These are phyloP conservation scores for Boletus patriciae DNA, from an alignment of 768 basidiomycete genomes.

Conservation along the genomic window DNA sequence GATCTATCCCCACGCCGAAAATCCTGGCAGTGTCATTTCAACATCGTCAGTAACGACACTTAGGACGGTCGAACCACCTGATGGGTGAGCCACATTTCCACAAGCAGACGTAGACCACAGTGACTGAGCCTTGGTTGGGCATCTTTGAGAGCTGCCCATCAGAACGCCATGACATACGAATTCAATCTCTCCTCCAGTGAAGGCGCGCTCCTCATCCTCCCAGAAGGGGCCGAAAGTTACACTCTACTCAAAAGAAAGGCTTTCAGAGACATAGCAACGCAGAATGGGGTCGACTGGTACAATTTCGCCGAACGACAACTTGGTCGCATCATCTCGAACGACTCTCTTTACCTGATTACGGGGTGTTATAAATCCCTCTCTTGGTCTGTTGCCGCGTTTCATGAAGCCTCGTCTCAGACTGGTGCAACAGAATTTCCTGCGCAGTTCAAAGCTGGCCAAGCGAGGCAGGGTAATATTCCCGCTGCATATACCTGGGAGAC, in stretches of 20 bases:
- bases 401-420: neutral
- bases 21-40: slow-evolving; percentile 12
- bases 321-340: slow-evolving; percentile 16
- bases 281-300: slow-evolving; percentile 30
- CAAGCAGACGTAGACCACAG: neutral
- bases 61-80: slow-evolving; percentile 4
- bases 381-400: slow-evolving; percentile 30
- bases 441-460: slow-evolving; percentile 14
- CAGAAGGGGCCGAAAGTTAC: slow-evolving; percentile 27
- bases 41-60: slow-evolving; percentile 6
- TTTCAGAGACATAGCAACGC: slow-evolving; percentile 23
- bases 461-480: slow-evolving; percentile 6
- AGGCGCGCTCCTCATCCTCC: slow-evolving; percentile 33
- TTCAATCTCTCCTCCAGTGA: slow-evolving; percentile 18
- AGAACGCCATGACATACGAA: slow-evolving; percentile 3
- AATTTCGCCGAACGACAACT: slow-evolving; percentile 19
- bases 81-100: neutral
- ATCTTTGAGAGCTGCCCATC: neutral
- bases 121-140: neutral
- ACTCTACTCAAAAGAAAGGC: slow-evolving; percentile 17
- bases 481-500: slow-evolving; percentile 14
- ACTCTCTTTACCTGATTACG: slow-evolving; percentile 32
- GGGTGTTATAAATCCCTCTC: slow-evolving; percentile 13
- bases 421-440: slow-evolving; percentile 6
- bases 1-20: slow-evolving; percentile 6